Percentiles rank a stretch among this genome's conserved stretches.
phyloP scores from a whole-genome alignment of 2,329 filamentous ascomycete genomes.

The Bipolaris bicolor region DNA sequence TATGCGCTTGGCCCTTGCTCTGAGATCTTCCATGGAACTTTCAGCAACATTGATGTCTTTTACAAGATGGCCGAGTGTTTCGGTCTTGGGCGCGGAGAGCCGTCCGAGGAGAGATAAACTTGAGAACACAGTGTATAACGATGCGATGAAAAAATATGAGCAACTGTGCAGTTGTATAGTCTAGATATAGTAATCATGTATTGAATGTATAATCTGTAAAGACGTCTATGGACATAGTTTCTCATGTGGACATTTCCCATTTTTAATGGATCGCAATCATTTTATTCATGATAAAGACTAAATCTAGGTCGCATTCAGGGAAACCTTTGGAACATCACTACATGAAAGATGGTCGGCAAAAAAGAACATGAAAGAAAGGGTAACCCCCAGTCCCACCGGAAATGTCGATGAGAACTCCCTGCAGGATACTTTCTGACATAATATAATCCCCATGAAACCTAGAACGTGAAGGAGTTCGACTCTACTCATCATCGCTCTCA shows the following conservation, averaged over 20 bases:
- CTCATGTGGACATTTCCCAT: background rate
- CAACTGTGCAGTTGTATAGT: background rate
- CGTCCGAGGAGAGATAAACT: background rate
- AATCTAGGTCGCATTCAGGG: too few species aligned
- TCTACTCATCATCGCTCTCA: too few species aligned
- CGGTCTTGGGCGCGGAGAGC: constrained; percentile 48
- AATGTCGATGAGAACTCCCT: too few species aligned
- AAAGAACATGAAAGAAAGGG: too few species aligned
- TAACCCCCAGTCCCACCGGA: too few species aligned
- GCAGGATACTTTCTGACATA: too few species aligned
- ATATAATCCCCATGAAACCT: too few species aligned
- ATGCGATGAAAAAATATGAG: background rate
- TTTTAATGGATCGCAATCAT: background rate
- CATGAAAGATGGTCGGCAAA: too few species aligned
- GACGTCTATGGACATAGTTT: background rate
- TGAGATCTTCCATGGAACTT: constrained; percentile 73
- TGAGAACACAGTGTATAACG: background rate
- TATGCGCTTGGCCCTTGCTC: constrained; percentile 81
- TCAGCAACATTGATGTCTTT: constrained; percentile 74
- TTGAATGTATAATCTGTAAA: background rate
- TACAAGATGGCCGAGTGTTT: constrained; percentile 75
- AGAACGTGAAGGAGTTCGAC: too few species aligned
- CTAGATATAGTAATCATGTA: background rate
- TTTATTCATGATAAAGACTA: background rate
- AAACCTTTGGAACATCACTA: too few species aligned